Evolutionary conservation across 345 rosid species (phyloP).

Genomic region (Trapa bicornis): DNA sequence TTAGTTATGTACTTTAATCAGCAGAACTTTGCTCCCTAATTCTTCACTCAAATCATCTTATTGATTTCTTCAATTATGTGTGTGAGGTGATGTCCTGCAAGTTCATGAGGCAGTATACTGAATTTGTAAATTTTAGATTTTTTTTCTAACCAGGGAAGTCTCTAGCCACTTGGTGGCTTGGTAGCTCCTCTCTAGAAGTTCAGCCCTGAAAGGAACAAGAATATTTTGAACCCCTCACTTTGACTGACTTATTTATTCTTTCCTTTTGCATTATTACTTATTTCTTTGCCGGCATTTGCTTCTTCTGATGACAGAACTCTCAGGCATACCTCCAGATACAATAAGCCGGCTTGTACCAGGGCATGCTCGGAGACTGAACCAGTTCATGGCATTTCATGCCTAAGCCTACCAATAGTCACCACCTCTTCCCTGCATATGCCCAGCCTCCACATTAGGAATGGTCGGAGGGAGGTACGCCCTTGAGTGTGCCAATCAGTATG

Average conservation of each 20-base stretch:
- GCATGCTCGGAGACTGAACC: conserved; percentile 82
- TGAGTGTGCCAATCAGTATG: background rate
- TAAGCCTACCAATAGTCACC: conserved; percentile 4
- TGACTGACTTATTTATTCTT: background rate
- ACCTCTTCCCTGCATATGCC: background rate
- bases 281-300: background rate
- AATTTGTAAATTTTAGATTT: background rate
- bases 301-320: conserved; percentile 38
- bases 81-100: background rate
- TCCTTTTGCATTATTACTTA: background rate
- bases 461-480: background rate
- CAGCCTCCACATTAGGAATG: background rate
- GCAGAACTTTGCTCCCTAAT: too few relatives aligned
- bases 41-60: background rate
- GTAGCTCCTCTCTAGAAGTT: background rate
- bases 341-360: conserved; percentile 67
- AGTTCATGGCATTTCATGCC: conserved; percentile 74
- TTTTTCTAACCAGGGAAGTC: background rate
- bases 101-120: background rate
- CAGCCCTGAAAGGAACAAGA: background rate
- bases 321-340: conserved; percentile 56
- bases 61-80: background rate
- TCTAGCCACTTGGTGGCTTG: background rate
- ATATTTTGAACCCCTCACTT: background rate
- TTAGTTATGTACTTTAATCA: too few relatives aligned